A percentile compares a stretch with the other conserved stretches of the same genome.
Evolutionary conservation across 805 yeast genomes (phyloP).

Genomic region (Starmerella scarabaei): DNA sequence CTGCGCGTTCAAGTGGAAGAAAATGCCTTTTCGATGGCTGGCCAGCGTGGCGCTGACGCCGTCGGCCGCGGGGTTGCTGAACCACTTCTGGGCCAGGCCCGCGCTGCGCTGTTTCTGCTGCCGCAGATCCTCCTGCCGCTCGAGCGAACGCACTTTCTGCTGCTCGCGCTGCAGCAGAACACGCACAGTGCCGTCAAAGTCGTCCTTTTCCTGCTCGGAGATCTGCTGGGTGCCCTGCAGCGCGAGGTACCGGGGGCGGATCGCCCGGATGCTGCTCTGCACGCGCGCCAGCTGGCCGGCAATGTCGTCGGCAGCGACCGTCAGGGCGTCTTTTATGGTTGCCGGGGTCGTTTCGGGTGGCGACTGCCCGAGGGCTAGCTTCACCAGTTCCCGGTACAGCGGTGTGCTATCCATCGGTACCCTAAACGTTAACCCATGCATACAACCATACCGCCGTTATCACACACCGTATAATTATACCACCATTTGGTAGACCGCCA

Average conservation of each 20-base stretch:
- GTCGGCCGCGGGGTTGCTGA: slow-evolving; percentile 21
- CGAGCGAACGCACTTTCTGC: slow-evolving; percentile 20
- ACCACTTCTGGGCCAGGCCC: slow-evolving; percentile 13
- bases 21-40: slow-evolving; percentile 29
- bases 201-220: slow-evolving; percentile 29
- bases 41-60: slow-evolving; percentile 23
- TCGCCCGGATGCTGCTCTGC: slow-evolving; percentile 6
- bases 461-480: no score
- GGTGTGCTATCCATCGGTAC: slow-evolving; percentile 23
- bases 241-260: slow-evolving; percentile 27
- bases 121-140: slow-evolving; percentile 13
- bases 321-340: slow-evolving; percentile 20
- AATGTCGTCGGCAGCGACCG: slow-evolving; percentile 21
- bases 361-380: slow-evolving; percentile 15
- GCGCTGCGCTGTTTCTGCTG: slow-evolving; percentile 6
- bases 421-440: no score
- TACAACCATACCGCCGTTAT: no score
- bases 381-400: slow-evolving; percentile 21
- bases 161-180: slow-evolving; percentile 27
- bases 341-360: not conserved
- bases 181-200: slow-evolving; percentile 30
- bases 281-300: slow-evolving; percentile 17
- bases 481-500: no score
- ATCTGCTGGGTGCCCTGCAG: slow-evolving; percentile 20
- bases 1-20: slow-evolving; percentile 26